Evolutionary conservation across 495 filamentous ascomycete species (phyloP), one percentile per base, ranked within the genome.

Genomic region (Xylaria castorea): DNA sequence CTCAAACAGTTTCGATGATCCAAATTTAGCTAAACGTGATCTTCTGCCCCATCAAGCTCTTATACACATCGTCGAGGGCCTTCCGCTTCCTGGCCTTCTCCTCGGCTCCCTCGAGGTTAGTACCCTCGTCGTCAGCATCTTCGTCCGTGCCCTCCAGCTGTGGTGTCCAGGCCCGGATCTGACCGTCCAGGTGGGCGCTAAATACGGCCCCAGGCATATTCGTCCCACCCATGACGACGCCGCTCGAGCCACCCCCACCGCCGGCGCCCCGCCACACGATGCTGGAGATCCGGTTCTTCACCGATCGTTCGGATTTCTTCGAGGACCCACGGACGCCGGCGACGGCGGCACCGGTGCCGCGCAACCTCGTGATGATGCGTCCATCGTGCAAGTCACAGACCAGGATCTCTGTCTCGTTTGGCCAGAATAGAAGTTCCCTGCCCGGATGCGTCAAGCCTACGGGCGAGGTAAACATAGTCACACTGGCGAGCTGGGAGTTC

Each of bases 401-500:
- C 32, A 97, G 83, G 9, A 97, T 90, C 77, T 95, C 93, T 62
- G 85, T 87, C 72, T 92, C 90, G 70, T 94, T 96, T 0, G 93
- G 88, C 82, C 91, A 96, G 67, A 93, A 87, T 4, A 97, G 83
- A 2, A 92, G 80, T 71, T 92, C 89, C 53, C 87, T 85, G 1
- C 87, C 86, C 0, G 87, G 78, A 11, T 75, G 76, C 53, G 85
- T 85, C 42, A 89, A 66, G 22, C 83, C 80, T 20, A 78, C 83
- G 1, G 92, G 92, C 8, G 89, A 83, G 32, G 90, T 79, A 70
- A 93, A 78, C 38, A 94, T 90, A 30, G 85, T 83, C 11, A 91
- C 79, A 58, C 89, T 88, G 0, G 90, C 89, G 0, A 93, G 82
- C 75, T 90, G 87, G 18, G 85, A 85, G 74, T 96, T 96, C 65